Base-by-base conservation (phyloP, 768 basidiomycete genomes). In the Tephrocybe sp. region DNA sequence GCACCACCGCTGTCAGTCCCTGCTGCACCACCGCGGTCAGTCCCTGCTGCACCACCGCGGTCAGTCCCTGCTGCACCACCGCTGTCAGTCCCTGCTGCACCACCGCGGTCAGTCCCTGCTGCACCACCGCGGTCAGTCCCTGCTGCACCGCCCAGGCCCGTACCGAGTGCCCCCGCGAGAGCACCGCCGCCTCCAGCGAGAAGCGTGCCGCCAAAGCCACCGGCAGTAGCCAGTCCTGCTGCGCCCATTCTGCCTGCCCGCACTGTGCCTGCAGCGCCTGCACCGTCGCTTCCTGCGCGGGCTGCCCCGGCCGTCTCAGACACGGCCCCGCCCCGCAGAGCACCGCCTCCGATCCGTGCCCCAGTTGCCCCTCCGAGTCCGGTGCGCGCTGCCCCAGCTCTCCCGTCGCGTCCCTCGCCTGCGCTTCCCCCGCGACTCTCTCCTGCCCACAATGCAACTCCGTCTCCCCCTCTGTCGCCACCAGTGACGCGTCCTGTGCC, bases 251-350 rank as follows among this genome's bases (percentile, higher is more conserved):
- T 39, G 17, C 38, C 38, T 39, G 38, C 17, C n/a, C 38, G 38
- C 18, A 39, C 38, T 4, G 38, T 21, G 6, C 34, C 34, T 36
- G 34, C 17, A 4, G 55, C 62, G 1, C 68, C 69, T 30, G 67
- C 74, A 14, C 68, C 62, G 33, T 60, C 70, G 34, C 56, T 74
- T 38, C 72, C 79, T 36, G 67, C 74, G 10, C 75, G 78, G 32
- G 46, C 63, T 1, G 68, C 66, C 14, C 73, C 77, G 24, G 64
- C 48, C 3, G 49, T 62, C n/a, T 67, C 67, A 44, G 43, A 68
- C 39, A 63, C 62, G 50, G 72, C 75, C 25, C 69, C 74, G 6
- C 70, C 75, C 33, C 74, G 75, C 38, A 69, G 73, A 42, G 65
- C 72, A 1, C 71, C 73, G 3, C 73, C 71, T 34, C 70, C 72